phyloP scores from a whole-genome alignment of 1,284 basidiomycete species.

The Inonotus hispidus region DNA sequence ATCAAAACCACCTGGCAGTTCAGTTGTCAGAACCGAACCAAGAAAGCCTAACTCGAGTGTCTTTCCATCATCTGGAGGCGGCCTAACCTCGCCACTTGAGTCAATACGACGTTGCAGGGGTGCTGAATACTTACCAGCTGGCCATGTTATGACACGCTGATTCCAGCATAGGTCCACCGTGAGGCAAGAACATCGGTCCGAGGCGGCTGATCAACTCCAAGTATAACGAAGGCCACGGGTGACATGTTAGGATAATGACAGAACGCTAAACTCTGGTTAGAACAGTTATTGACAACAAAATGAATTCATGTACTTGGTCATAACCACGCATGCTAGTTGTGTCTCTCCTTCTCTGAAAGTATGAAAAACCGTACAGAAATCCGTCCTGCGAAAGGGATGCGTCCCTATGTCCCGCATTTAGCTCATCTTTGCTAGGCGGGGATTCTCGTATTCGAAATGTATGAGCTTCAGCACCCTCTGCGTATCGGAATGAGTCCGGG shows the following conservation, averaged over 20 bases:
- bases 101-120: slow-evolving; percentile 10
- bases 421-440: slow-evolving; percentile 25
- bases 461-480: slow-evolving; percentile 67
- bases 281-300: neutral
- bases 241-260: slow-evolving; percentile 79
- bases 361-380: slow-evolving; percentile 79
- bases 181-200: slow-evolving; percentile 71
- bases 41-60: slow-evolving; percentile 76
- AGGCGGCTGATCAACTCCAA: slow-evolving; percentile 62
- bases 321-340: slow-evolving; percentile 74
- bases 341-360: slow-evolving; percentile 75
- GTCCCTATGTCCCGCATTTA: slow-evolving; percentile 22
- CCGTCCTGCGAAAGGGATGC: slow-evolving; percentile 45
- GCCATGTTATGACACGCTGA: slow-evolving; percentile 83
- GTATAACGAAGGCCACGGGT: slow-evolving; percentile 83
- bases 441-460: slow-evolving; percentile 64
- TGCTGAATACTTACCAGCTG: slow-evolving; percentile 59
- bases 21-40: slow-evolving; percentile 66
- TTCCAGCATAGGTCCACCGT: slow-evolving; percentile 79
- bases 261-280: slow-evolving; percentile 52
- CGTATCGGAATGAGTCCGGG: slow-evolving; percentile 83
- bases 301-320: slow-evolving; percentile 57
- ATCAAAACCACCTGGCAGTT: slow-evolving; percentile 65
- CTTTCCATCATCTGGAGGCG: slow-evolving; percentile 55
- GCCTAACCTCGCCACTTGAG: slow-evolving; percentile 53